Evolutionary conservation across 83 land plant genomes (phyloP), one percentile per base, ranked within the genome.

Genomic region (Diphasiastrum complanatum): DNA sequence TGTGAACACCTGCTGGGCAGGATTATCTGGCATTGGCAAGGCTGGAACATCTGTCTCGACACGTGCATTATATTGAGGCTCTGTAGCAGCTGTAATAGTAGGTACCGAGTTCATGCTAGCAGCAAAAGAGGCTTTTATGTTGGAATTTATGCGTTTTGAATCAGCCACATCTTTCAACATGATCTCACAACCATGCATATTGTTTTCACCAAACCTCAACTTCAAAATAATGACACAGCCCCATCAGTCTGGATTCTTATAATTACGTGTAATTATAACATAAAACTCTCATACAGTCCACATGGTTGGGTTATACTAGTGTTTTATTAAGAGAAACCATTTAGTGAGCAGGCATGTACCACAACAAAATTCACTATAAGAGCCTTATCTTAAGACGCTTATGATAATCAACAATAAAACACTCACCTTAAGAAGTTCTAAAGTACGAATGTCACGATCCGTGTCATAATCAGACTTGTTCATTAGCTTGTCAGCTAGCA

Each of bases 151-250:
- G 55, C 96, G 82, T 67, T 92, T 92, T 4, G 98, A 92, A 77
- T 78, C 91, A 64, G 88, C 91, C 55, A 92, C 59, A 80, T 92
- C 98, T 73, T 92, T 92, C 25, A 92, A 79, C 98, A 92, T 92
- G 47, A 92, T 88, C 73, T 92, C 98, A 70, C 98, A 92, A 25
- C 75, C 83, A 60, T 85, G 98, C 98, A 92, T 88, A 72, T 90
- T 92, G 47, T 79, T 78, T 75, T 92, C 98, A 67, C 98, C 98
- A 81, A 91, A 92, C 47, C 85, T 87, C 69, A 92, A 79, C 98
- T 92, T 75, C 23, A 25, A 19, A 12, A 46, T 27, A 45, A n/a
- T n/a, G n/a, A n/a, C n/a, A n/a, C n/a, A n/a, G n/a, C n/a, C n/a
- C n/a, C n/a, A n/a, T n/a, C n/a, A n/a, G n/a, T n/a, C n/a, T n/a